A percentile compares a stretch with the other conserved stretches of the same genome.
phyloP scores from a whole-genome alignment of 805 yeast genomes.

The Zygosaccharomyces siamensis region DNA sequence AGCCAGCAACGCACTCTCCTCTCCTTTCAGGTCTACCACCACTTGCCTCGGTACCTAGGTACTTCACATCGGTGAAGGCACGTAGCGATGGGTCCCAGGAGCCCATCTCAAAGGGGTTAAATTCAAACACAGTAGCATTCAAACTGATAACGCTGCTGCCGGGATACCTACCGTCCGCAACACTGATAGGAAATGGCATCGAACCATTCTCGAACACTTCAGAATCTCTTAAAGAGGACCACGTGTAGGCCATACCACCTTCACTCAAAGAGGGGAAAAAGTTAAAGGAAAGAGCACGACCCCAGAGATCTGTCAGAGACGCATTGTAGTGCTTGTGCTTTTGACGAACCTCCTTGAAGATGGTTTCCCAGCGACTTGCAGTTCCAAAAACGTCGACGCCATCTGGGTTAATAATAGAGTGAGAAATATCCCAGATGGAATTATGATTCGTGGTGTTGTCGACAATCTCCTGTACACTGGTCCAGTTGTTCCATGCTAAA shows the following conservation, averaged over 20 bases:
- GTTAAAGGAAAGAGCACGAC: slow-evolving; percentile 68
- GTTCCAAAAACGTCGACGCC: slow-evolving; percentile 57
- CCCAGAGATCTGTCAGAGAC: slow-evolving; percentile 75
- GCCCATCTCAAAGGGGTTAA: slow-evolving; percentile 71
- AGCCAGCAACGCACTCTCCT: slow-evolving; percentile 61
- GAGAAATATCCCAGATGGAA: slow-evolving; percentile 64
- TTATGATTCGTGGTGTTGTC: slow-evolving; percentile 31
- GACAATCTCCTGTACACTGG: slow-evolving; percentile 58
- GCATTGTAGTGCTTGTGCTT: slow-evolving; percentile 45
- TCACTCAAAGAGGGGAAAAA: slow-evolving; percentile 57
- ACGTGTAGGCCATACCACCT: slow-evolving; percentile 62
- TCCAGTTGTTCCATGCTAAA: slow-evolving; percentile 65
- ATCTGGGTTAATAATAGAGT: slow-evolving; percentile 58
- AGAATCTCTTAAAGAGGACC: slow-evolving; percentile 54
- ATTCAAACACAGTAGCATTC: slow-evolving; percentile 67
- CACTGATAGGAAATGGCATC: slow-evolving; percentile 72
- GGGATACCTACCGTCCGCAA: slow-evolving; percentile 63
- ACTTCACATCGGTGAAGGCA: slow-evolving; percentile 62
- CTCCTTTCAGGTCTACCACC: slow-evolving; percentile 52
- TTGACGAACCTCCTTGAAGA: slow-evolving; percentile 44
- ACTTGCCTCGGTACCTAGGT: slow-evolving; percentile 61
- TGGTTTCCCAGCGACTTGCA: slow-evolving; percentile 49
- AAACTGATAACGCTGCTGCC: slow-evolving; percentile 49
- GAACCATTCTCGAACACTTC: slow-evolving; percentile 55
- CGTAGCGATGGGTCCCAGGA: slow-evolving; percentile 79